Percentiles rank a stretch among this genome's conserved stretches.
phyloP scores from a whole-genome alignment of 225 moss, liverwort and hornwort genomes.

The Asterella californica region DNA sequence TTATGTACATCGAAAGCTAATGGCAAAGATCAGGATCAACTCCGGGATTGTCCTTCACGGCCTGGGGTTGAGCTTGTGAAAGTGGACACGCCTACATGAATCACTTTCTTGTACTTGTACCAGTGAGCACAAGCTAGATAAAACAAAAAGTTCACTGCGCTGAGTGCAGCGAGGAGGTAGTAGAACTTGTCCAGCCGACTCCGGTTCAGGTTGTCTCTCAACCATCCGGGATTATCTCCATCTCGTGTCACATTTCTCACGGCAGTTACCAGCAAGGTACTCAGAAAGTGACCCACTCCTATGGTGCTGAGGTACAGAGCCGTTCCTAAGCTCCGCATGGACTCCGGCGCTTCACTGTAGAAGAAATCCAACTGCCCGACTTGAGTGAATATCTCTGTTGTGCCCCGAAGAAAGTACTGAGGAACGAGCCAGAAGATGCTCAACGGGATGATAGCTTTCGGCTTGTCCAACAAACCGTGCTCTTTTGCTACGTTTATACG shows the following conservation, averaged over 20 bases:
- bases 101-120: conserved; percentile 52
- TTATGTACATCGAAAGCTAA: not conserved
- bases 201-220: conserved; percentile 33
- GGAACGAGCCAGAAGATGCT: conserved; percentile 57
- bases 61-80: not conserved
- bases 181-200: conserved; percentile 58
- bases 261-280: conserved; percentile 45
- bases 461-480: conserved; percentile 55
- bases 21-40: not conserved
- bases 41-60: conserved; percentile 3
- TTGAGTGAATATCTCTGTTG: conserved; percentile 57
- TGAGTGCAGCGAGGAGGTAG: conserved; percentile 52
- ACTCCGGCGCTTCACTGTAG: conserved; percentile 79
- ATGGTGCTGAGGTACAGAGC: conserved; percentile 77
- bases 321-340: conserved; percentile 69
- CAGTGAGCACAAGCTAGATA: conserved; percentile 54
- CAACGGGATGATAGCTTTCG: conserved; percentile 54
- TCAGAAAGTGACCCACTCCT: conserved; percentile 60
- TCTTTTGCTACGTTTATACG: conserved; percentile 55
- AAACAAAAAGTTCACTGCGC: conserved; percentile 49
- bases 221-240: conserved; percentile 49
- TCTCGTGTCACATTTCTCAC: conserved; percentile 29
- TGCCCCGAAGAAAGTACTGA: conserved; percentile 38
- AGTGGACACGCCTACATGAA: conserved; percentile 1
- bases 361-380: conserved; percentile 85